Evolutionary conservation across 2,329 filamentous ascomycete genomes (phyloP).

Genomic region (Pseudocercospora cruenta): DNA sequence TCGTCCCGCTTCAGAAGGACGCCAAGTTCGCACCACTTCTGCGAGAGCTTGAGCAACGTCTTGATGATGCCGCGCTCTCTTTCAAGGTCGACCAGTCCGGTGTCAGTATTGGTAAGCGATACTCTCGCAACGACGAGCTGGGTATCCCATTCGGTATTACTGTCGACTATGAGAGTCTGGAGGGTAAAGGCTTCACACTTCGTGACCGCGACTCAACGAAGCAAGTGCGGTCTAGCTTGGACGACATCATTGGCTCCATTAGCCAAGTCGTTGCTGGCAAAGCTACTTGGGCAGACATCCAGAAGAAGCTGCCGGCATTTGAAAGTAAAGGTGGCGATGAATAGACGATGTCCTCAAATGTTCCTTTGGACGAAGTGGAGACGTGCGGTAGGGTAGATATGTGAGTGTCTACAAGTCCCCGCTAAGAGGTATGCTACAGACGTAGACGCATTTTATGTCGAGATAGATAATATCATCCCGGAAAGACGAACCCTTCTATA

Average conservation of each 20-base stretch:
- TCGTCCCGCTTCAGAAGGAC: conserved; percentile 85
- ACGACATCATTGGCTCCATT: conserved; percentile 77
- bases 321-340: conserved; percentile 69
- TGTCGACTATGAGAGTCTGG: conserved; percentile 91
- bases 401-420: too few species aligned
- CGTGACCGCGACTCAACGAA: conserved; percentile 88
- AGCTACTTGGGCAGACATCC: conserved; percentile 71
- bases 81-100: conserved; percentile 88
- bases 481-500: too few species aligned
- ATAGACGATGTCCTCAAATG: too few species aligned
- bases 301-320: conserved; percentile 79
- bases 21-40: conserved; percentile 78
- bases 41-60: conserved; percentile 70
- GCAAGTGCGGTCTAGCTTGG: conserved; percentile 83
- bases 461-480: too few species aligned
- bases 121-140: conserved; percentile 91
- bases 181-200: conserved; percentile 84
- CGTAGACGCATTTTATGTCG: too few species aligned
- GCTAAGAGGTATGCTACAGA: too few species aligned
- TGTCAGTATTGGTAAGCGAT: conserved; percentile 92
- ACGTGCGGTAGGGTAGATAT: too few species aligned
- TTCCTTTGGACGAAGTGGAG: too few species aligned
- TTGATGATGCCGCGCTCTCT: conserved; percentile 76
- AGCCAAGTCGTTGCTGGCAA: conserved; percentile 65
- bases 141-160: conserved; percentile 94